Base-by-base conservation (phyloP, 371 early-diverging fungal species). In the Phascolomyces articulosus region DNA sequence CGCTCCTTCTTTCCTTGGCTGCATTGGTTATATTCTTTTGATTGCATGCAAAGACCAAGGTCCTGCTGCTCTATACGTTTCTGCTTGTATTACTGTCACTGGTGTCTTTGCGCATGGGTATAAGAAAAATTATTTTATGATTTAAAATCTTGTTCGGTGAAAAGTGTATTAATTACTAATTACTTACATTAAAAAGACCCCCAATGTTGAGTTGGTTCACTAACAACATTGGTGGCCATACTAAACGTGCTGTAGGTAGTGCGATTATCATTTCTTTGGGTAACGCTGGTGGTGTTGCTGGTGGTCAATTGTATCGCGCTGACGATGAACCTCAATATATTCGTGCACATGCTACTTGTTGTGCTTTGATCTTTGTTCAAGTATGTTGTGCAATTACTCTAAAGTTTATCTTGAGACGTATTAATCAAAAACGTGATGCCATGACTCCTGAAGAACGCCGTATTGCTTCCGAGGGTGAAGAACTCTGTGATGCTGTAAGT, bases 11-110 rank as follows among this genome's bases (percentile, higher is more conserved):
- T 55, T 78, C 44, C 9, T 92, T 13, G 89, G 88, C 11, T 79
- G 82, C 56, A 61, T 90, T 21, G 91, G 92, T 6, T 90, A 90
- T 73, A 78, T 85, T 18, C 73, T 90, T 21, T 68, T 91, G 28
- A 79, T 88, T 21, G 70, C 74, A 9, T 68, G 80, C 11, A 55
- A 44, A n/a, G 67, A 66, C 40, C 48, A 56, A 16, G 67, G 69
- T 15, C 40, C 69, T 7, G 62, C 55, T 4, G 73, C 67, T 10
- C 41, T 80, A 55, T 88, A 88, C 60, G 75, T 84, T 57, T 77
- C 83, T 48, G 78, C 85, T 40, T 76, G 78, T 26, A 68, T 89
- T 48, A 80, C 86, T 3, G 78, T 78, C 10, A 79, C 69, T 13
- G 87, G 87, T 29, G 84, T 86, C n/a, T 87, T 85, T 63, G 58